Conservation (phyloP, 2,329 filamentous ascomycete genomes). For the Calonectria pseudoturangicola region DNA sequence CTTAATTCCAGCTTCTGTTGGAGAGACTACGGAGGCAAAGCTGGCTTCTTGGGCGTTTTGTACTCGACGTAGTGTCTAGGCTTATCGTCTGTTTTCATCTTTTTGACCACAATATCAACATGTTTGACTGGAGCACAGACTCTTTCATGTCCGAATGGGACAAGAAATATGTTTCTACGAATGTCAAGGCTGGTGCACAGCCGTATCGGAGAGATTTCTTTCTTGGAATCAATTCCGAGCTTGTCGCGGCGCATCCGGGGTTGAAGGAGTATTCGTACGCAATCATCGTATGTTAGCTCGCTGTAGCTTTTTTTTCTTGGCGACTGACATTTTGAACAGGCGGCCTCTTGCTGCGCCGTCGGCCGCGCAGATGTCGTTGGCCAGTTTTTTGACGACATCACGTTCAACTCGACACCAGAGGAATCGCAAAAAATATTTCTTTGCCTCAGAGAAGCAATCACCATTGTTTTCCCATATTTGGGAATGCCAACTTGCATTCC, state of each 20-base stretch:
- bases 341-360: slow-evolving; percentile 42
- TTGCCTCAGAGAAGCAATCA: slow-evolving; percentile 41
- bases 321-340: slow-evolving; percentile 16
- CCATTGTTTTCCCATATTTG: slow-evolving; percentile 42
- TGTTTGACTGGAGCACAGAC: slow-evolving; percentile 43
- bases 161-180: slow-evolving; percentile 44
- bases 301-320: too few relatives aligned
- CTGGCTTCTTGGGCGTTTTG: too few relatives aligned
- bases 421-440: slow-evolving; percentile 39
- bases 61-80: too few relatives aligned
- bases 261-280: neutral
- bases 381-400: slow-evolving; percentile 41
- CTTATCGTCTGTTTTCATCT: too few relatives aligned
- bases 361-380: slow-evolving; percentile 44
- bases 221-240: neutral
- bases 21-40: too few relatives aligned
- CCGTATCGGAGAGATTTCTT: slow-evolving; percentile 38
- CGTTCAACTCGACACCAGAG: slow-evolving; percentile 35
- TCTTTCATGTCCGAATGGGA: slow-evolving; percentile 44
- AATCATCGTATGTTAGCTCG: neutral
- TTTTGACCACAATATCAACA: neutral
- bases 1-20: too few relatives aligned
- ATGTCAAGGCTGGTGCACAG: slow-evolving; percentile 36
- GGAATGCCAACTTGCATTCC: slow-evolving; percentile 47
- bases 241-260: neutral